A percentile compares a stretch with the other conserved stretches of the same genome.
Evolutionary conservation across 495 filamentous ascomycete species (phyloP).

Genomic region (Penicillium odoratum): DNA sequence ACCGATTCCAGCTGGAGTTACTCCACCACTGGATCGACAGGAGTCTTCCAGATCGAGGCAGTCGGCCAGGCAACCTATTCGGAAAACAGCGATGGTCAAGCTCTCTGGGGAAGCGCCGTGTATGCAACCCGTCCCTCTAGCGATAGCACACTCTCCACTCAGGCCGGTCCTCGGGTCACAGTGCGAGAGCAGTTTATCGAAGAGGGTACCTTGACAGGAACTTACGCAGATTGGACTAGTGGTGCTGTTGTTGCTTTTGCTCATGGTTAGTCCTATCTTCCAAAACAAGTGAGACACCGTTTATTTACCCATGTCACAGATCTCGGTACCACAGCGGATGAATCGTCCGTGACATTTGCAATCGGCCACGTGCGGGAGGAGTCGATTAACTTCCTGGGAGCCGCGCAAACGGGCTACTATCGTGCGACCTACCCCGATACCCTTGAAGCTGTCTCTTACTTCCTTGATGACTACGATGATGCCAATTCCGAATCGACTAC

Average conservation of each 20-base stretch:
- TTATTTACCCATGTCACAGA: slow-evolving; percentile 6
- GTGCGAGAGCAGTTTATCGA: slow-evolving; percentile 31
- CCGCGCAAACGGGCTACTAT: slow-evolving; percentile 40
- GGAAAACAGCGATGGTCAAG: slow-evolving; percentile 32
- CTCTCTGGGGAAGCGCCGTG: slow-evolving; percentile 43
- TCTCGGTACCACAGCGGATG: slow-evolving; percentile 28
- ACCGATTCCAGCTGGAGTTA: slow-evolving; percentile 28
- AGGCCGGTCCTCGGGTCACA: slow-evolving; percentile 24
- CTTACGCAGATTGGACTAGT: slow-evolving; percentile 26
- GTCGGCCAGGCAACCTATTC: slow-evolving; percentile 27
- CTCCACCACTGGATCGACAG: slow-evolving; percentile 25
- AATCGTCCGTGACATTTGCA: slow-evolving; percentile 39
- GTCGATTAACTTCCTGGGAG: slow-evolving; percentile 43
- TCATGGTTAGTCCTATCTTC: slow-evolving; percentile 16
- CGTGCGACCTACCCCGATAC: slow-evolving; percentile 27
- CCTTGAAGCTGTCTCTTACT: slow-evolving; percentile 32
- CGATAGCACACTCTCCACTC: slow-evolving; percentile 23
- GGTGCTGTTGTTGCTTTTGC: slow-evolving; percentile 36
- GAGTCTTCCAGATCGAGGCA: slow-evolving; percentile 30
- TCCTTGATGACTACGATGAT: slow-evolving; percentile 41
- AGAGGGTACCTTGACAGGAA: slow-evolving; percentile 29
- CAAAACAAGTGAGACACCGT: too few species aligned
- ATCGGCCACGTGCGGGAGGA: slow-evolving; percentile 41
- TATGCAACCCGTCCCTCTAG: slow-evolving; percentile 35
- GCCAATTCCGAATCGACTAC: slow-evolving; percentile 31